Evolutionary conservation across 805 yeast species (phyloP).

Genomic region (Kodamaea laetipori): DNA sequence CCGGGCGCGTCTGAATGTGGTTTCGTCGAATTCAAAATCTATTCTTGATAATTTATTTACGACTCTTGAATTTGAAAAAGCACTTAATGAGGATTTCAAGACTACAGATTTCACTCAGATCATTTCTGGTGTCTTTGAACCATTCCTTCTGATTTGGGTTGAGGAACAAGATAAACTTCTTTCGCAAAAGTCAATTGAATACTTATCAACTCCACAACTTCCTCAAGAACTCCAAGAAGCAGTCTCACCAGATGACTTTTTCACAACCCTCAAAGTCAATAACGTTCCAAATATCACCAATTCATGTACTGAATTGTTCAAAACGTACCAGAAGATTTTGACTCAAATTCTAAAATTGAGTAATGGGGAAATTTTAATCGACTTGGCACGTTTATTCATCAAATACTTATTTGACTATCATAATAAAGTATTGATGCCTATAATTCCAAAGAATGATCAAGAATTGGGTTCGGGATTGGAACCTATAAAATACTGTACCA

Average conservation of each 20-base stretch:
- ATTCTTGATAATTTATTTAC: conserved; percentile 67
- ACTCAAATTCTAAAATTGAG: conserved; percentile 56
- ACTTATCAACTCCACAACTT: conserved; percentile 58
- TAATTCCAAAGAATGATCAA: conserved; percentile 50
- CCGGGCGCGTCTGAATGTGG: conserved; percentile 20
- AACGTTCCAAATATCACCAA: conserved; percentile 70
- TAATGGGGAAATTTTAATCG: conserved; percentile 49
- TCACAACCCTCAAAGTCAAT: conserved; percentile 44
- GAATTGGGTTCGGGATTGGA: conserved; percentile 49
- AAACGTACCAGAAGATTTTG: conserved; percentile 70
- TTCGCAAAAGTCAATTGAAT: conserved; percentile 63
- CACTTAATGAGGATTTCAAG: conserved; percentile 62
- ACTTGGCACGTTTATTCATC: conserved; percentile 60
- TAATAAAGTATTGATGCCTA: conserved; percentile 33
- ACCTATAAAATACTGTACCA: conserved; percentile 64
- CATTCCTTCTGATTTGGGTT: conserved; percentile 83
- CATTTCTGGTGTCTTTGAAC: conserved; percentile 74
- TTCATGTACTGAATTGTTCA: conserved; percentile 85
- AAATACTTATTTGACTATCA: conserved; percentile 59
- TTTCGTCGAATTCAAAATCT: conserved; percentile 28
- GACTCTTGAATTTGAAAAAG: conserved; percentile 82
- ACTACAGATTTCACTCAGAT: conserved; percentile 45
- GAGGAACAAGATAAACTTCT: conserved; percentile 74
- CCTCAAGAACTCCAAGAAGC: conserved; percentile 38
- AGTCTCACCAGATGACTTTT: conserved; percentile 26